A percentile compares a stretch with the other conserved stretches of the same genome.
phyloP scores from a whole-genome alignment of 345 rosid genomes.

The Ceriops zippeliana region DNA sequence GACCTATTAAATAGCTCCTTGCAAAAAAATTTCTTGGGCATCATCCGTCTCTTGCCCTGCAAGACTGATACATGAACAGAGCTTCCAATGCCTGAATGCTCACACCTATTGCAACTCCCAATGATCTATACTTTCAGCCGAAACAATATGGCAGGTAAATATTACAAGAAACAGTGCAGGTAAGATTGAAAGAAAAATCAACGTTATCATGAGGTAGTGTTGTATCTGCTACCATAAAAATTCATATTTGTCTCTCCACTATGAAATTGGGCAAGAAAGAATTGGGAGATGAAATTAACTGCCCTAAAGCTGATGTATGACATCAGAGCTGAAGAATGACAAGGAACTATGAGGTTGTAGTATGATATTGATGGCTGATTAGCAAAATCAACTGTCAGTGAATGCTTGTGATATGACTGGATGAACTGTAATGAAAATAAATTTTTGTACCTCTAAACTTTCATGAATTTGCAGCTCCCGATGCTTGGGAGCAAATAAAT shows the following conservation, averaged over 20 bases:
- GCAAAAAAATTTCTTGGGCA: conserved; percentile 57
- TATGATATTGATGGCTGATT: too few species aligned
- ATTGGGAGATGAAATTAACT: not conserved
- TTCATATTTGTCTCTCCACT: conserved; percentile 97
- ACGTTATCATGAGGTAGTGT: conserved; percentile 86
- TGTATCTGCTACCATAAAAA: conserved; percentile 79
- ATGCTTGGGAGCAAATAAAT: too few species aligned
- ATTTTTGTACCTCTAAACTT: too few species aligned
- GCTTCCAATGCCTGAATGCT: conserved; percentile 49
- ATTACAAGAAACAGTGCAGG: conserved; percentile 9
- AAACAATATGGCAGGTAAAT: conserved; percentile 16
- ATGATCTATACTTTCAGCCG: conserved; percentile 48
- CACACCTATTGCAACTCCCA: conserved; percentile 85
- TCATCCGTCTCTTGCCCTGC: conserved; percentile 89
- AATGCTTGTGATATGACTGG: too few species aligned
- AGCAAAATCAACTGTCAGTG: too few species aligned
- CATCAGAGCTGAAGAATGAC: not conserved
- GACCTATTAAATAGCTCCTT: conserved; percentile 49
- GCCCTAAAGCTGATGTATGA: not conserved
- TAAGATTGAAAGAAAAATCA: conserved; percentile 4
- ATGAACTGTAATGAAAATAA: too few species aligned
- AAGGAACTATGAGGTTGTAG: too few species aligned
- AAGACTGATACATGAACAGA: conserved; percentile 74
- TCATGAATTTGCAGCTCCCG: too few species aligned
- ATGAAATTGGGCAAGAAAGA: conserved; percentile 34